Evolutionary conservation across 176 grass and related monocot genomes (phyloP), one percentile per base, ranked within the genome.

Genomic region (Hordeum marinum): DNA sequence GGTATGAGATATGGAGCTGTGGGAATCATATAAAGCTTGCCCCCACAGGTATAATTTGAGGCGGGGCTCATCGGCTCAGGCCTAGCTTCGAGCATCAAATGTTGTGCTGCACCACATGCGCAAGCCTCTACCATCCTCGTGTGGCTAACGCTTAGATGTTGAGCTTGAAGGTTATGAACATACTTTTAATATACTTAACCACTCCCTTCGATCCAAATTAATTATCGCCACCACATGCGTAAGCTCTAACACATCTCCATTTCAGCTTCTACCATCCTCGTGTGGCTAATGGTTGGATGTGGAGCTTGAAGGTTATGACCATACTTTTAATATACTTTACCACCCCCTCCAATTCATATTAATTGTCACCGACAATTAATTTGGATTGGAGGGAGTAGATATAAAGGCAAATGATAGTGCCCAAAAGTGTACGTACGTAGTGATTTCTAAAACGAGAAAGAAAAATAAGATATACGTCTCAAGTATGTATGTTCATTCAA

Each of bases 11-110:
- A 20, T 48, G 72, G 45, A 48, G 59, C 35, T 35, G 58, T 36
- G 25, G 81, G 90, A 91, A 91, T 91, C 90, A 78, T 72, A 8
- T 82, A 91, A 90, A 90, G 89, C 75, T 25, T 42, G 11, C 4
- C 72, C 43, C 72, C 67, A 55, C 20, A 1, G 57, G 55, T 86
- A 86, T 65, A 86, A 86, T 86, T 78, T 82, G 31, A 52, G 61
- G 78, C 9, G 29, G 87, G 76, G 59, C 71, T 89, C 83, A 82
- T 77, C 63, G 24, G 77, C 78, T 85, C 39, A 76, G 9, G 11
- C 69, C 25, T 57, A 57, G 54, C 54, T 61, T 61, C 27, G 41
- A 72, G 79, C 79, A 90, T 90, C 88, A 86, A 45, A 65, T 86
- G 34, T 77, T 50, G 23, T 77, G 52, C 83, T 68, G 69, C 72